Evolutionary conservation across 352 stramenopile genomes (phyloP).

Genomic region (Globisporangium acanthophoron): DNA sequence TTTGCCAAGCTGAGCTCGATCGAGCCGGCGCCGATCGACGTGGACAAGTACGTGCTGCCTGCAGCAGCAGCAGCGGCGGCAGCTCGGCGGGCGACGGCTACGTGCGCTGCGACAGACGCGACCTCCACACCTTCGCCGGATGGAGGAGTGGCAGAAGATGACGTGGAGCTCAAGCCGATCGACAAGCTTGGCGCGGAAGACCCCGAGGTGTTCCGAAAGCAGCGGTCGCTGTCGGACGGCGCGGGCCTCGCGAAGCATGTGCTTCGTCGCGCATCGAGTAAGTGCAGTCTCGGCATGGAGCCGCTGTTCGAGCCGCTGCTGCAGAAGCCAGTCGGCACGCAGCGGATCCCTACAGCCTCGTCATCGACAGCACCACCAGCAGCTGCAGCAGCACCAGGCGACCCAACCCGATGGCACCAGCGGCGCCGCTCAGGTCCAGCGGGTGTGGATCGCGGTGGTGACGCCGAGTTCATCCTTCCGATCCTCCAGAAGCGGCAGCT

Average conservation of each 20-base stretch:
- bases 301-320: conserved; percentile 73
- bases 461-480: conserved; percentile 16
- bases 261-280: conserved; percentile 18
- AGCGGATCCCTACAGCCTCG: conserved; percentile 12
- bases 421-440: conserved; percentile 1
- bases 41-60: conserved; percentile 33
- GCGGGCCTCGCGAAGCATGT: conserved; percentile 11
- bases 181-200: conserved; percentile 8
- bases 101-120: neutral
- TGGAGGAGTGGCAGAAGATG: neutral
- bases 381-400: neutral
- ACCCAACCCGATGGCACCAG: neutral
- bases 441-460: conserved; percentile 7
- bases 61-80: conserved; percentile 2
- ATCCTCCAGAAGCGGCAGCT: conserved; percentile 33
- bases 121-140: neutral
- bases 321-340: conserved; percentile 56
- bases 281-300: conserved; percentile 60
- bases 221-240: conserved; percentile 12
- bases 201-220: conserved; percentile 10
- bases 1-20: conserved; percentile 70
- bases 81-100: neutral
- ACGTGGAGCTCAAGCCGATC: conserved; percentile 3
- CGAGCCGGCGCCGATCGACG: conserved; percentile 49
- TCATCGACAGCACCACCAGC: neutral